phyloP scores from a whole-genome alignment of 768 basidiomycete genomes.

The Auricularia sp. region DNA sequence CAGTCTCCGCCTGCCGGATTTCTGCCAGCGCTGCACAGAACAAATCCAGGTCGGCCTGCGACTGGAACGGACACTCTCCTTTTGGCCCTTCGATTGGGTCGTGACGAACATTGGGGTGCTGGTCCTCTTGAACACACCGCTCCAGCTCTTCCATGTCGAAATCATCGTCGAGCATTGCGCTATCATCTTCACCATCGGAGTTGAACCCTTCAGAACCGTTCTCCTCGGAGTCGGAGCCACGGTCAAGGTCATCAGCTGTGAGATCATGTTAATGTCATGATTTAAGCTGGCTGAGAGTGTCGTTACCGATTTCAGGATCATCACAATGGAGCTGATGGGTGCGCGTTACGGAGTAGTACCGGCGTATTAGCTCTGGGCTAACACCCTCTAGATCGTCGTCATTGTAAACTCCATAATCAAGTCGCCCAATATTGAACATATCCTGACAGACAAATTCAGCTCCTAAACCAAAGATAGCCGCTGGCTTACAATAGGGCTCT shows the following conservation, averaged over 20 bases:
- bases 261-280: too few species aligned
- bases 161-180: background rate
- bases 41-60: background rate
- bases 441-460: conserved; percentile 9
- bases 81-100: background rate
- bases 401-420: conserved; percentile 3
- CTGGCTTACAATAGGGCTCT: conserved; percentile 12
- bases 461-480: background rate
- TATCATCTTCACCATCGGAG: background rate
- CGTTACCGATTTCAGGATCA: too few species aligned
- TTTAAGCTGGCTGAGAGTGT: too few species aligned
- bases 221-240: background rate
- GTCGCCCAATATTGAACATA: conserved; percentile 4
- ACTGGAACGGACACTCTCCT: background rate
- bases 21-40: background rate
- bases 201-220: too few species aligned
- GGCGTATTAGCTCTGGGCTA: conserved; percentile 1
- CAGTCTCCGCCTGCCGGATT: background rate
- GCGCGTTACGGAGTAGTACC: conserved; percentile 4
- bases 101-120: background rate
- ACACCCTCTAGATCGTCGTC: conserved; percentile 7
- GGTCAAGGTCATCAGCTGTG: too few species aligned
- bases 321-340: background rate
- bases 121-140: background rate
- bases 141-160: background rate